phyloP scores from a whole-genome alignment of 169 alveolate genomes.

The Besnoitia besnoiti region DNA sequence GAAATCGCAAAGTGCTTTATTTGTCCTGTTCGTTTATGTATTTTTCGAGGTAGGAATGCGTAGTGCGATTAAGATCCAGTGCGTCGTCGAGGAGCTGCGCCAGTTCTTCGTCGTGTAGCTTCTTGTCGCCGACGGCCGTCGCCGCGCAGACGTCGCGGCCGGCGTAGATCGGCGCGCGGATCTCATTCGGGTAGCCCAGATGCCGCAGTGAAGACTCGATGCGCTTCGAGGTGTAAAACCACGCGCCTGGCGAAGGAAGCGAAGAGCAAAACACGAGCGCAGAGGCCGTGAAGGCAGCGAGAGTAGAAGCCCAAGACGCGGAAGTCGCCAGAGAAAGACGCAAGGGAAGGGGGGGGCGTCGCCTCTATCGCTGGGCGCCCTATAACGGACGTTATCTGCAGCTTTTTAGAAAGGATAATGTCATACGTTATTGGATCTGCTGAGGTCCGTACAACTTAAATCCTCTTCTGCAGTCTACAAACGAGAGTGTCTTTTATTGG shows the following conservation, averaged over 20 bases:
- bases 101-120: conserved; percentile 62
- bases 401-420: neutral
- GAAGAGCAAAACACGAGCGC: no score
- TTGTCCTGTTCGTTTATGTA: conserved; percentile 65
- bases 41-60: conserved; percentile 72
- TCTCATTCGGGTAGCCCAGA: conserved; percentile 61
- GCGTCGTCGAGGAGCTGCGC: conserved; percentile 75
- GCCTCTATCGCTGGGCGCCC: no score
- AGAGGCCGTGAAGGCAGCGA: no score
- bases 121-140: conserved; percentile 74
- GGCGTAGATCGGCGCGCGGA: conserved; percentile 68
- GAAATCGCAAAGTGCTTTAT: neutral
- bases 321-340: no score
- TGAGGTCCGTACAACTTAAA: no score
- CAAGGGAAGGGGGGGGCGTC: no score
- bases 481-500: no score
- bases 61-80: conserved; percentile 63
- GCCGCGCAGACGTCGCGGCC: conserved; percentile 77
- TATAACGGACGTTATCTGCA: no score
- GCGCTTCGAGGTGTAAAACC: conserved; percentile 71
- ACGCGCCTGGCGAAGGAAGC: conserved; percentile 62
- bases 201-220: conserved; percentile 75
- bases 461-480: no score
- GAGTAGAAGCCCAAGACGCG: no score
- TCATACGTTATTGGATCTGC: no score